These are phyloP conservation scores for Saccharomycopsis sp. DNA, from an alignment of 805 yeast genomes.

Conservation along the genomic window DNA sequence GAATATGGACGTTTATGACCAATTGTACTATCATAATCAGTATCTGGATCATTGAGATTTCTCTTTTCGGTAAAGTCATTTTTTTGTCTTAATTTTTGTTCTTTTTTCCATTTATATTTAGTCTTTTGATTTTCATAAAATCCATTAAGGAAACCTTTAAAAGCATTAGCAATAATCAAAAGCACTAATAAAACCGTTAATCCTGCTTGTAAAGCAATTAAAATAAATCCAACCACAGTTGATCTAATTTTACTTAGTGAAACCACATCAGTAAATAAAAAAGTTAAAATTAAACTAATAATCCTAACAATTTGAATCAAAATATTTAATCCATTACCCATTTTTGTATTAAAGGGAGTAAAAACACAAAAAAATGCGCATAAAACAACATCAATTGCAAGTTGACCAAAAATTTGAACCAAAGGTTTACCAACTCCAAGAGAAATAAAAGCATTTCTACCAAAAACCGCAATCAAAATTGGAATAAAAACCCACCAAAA, in stretches of 20 bases:
- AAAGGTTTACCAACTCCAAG: constrained; percentile 25
- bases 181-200: constrained; percentile 21
- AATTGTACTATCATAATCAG: not conserved
- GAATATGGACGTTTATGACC: not conserved
- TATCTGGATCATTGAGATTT: not conserved
- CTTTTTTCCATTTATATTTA: not conserved
- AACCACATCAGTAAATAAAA: constrained; percentile 24
- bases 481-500: constrained; percentile 27
- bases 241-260: constrained; percentile 20
- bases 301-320: constrained; percentile 23
- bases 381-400: constrained; percentile 22
- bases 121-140: constrained; percentile 1
- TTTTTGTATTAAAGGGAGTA: constrained; percentile 23
- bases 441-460: constrained; percentile 25
- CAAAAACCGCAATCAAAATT: constrained; percentile 20
- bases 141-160: constrained; percentile 12
- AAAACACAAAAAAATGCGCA: constrained; percentile 18
- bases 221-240: constrained; percentile 24
- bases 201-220: constrained; percentile 23
- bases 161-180: constrained; percentile 20
- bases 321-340: constrained; percentile 23
- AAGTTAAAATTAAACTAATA: constrained; percentile 21
- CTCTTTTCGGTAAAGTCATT: not conserved
- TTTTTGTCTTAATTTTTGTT: too few species aligned
- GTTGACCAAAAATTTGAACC: constrained; percentile 25